A percentile compares a stretch with the other conserved stretches of the same genome.
phyloP scores from a whole-genome alignment of 2,329 filamentous ascomycete genomes.

The Colletotrichum costaricense region DNA sequence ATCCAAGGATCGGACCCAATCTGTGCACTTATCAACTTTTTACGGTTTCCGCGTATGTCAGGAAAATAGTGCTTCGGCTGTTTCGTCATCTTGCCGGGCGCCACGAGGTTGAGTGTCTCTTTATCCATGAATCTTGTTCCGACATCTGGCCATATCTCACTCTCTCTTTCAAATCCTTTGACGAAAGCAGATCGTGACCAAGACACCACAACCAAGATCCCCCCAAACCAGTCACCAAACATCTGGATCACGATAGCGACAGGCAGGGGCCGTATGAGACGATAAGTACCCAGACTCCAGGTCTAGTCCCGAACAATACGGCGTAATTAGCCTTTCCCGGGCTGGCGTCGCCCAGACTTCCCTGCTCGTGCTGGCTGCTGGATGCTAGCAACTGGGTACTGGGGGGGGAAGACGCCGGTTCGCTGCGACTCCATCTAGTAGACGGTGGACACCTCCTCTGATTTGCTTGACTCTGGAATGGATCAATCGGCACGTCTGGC shows the following conservation, averaged over 20 bases:
- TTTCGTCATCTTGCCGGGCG: neutral
- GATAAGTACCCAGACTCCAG: neutral
- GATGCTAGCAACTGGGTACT: neutral
- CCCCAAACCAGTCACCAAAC: neutral
- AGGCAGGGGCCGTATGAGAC: slow-evolving; percentile 16
- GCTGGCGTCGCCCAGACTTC: slow-evolving; percentile 20
- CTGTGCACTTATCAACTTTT: neutral
- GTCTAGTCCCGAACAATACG: slow-evolving; percentile 22
- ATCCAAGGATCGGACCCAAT: neutral
- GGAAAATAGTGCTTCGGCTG: neutral
- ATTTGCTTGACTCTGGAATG: slow-evolving; percentile 29
- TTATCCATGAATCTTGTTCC: neutral
- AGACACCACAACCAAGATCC: slow-evolving; percentile 5
- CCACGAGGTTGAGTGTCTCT: neutral
- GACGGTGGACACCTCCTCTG: neutral
- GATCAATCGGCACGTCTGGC: slow-evolving; percentile 32
- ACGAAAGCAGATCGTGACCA: slow-evolving; percentile 1
- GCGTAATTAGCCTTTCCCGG: slow-evolving; percentile 34
- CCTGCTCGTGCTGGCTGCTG: slow-evolving; percentile 2
- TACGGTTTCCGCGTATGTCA: neutral
- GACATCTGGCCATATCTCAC: neutral
- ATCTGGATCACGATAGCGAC: slow-evolving; percentile 8
- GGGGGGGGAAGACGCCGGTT: slow-evolving; percentile 1
- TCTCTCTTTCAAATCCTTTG: neutral
- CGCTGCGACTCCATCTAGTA: slow-evolving; percentile 23